Evolutionary conservation across 2,329 filamentous ascomycete genomes (phyloP).

Genomic region (Penicillium polonicum): DNA sequence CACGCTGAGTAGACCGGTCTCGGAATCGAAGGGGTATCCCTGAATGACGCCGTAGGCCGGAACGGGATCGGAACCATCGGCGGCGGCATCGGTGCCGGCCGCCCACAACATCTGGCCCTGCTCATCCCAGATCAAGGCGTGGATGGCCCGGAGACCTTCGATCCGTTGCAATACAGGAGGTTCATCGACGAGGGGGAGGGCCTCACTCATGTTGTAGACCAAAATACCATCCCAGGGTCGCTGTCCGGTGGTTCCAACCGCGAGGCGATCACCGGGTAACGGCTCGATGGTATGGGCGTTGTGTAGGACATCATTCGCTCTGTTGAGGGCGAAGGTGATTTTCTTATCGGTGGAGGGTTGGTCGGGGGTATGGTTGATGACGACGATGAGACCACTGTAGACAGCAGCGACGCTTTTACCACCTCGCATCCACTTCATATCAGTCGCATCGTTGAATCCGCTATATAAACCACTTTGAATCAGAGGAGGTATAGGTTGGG

Average conservation of each 20-base stretch:
- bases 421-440: constrained; percentile 26
- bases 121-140: constrained; percentile 30
- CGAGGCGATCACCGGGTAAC: constrained; percentile 21
- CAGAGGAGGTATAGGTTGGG: constrained; percentile 16
- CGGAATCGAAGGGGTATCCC: constrained; percentile 23
- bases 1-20: constrained; percentile 17
- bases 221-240: constrained; percentile 26
- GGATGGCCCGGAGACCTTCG: constrained; percentile 25
- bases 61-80: constrained; percentile 24
- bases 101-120: constrained; percentile 26
- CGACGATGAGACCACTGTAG: constrained; percentile 22
- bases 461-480: constrained; percentile 20
- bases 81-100: constrained; percentile 23
- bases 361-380: constrained; percentile 27
- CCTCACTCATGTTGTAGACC: constrained; percentile 23
- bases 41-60: constrained; percentile 22
- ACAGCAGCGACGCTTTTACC: constrained; percentile 23
- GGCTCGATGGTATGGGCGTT: constrained; percentile 26
- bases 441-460: constrained; percentile 26
- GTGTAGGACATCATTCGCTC: constrained; percentile 21
- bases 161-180: constrained; percentile 25
- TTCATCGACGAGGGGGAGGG: constrained; percentile 19
- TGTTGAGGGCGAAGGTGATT: constrained; percentile 26
- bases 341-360: constrained; percentile 22
- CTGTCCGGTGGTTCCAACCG: constrained; percentile 25